Percentiles rank a stretch among this genome's conserved stretches.
Conservation (phyloP, 2,329 filamentous ascomycete genomes). For the Knoxdaviesia capensis region DNA sequence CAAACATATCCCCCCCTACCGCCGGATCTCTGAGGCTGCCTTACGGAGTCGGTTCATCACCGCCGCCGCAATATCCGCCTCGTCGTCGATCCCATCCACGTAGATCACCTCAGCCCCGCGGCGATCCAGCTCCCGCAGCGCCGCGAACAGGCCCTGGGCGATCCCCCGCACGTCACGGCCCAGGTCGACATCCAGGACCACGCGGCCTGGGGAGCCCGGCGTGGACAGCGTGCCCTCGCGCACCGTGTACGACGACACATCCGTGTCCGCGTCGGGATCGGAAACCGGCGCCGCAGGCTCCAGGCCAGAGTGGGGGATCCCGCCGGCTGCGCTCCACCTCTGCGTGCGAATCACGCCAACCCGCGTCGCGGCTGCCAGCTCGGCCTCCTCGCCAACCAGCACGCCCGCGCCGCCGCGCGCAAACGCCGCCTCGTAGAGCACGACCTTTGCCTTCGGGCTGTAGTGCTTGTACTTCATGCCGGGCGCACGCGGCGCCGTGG, state of each 20-base stretch:
- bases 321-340: constrained; percentile 26
- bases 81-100: constrained; percentile 70
- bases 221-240: constrained; percentile 18
- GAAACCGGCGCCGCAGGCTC: no score
- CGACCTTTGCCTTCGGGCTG: constrained; percentile 69
- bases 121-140: constrained; percentile 67
- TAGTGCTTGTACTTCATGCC: constrained; percentile 99
- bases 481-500: constrained; percentile 54
- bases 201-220: constrained; percentile 17
- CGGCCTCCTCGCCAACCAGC: constrained; percentile 13
- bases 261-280: constrained; percentile 8
- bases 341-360: constrained; percentile 36
- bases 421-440: constrained; percentile 51
- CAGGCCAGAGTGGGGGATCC: constrained; percentile 13
- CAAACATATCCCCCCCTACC: constrained; percentile 16
- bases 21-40: constrained; percentile 43
- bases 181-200: constrained; percentile 49
- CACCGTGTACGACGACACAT: constrained; percentile 17
- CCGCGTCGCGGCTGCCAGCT: constrained; percentile 8
- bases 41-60: constrained; percentile 72
- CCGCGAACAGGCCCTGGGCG: constrained; percentile 73
- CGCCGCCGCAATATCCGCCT: constrained; percentile 66
- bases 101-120: constrained; percentile 65
- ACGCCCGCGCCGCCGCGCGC: constrained; percentile 15
- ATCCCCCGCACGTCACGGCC: constrained; percentile 53